Evolutionary conservation across 768 basidiomycete genomes (phyloP).

Genomic region (Gymnopilus junonius): DNA sequence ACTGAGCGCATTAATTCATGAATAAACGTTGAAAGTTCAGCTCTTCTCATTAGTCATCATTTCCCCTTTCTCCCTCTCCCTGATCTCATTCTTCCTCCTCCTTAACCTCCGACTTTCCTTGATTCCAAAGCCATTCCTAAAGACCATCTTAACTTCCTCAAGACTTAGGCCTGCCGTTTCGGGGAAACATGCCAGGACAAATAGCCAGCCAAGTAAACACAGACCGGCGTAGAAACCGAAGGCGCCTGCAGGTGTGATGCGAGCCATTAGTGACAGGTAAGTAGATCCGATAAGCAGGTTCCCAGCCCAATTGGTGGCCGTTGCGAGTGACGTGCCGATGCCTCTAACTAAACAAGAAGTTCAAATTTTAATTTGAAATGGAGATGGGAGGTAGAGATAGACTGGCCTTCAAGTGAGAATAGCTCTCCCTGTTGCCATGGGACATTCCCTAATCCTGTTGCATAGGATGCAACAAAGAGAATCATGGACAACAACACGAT

Average conservation of each 20-base stretch:
- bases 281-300: conserved; percentile 82
- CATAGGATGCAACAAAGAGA: conserved; percentile 82
- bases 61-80: conserved; percentile 30
- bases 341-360: conserved; percentile 60
- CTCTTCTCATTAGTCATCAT: background rate
- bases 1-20: too few species aligned
- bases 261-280: conserved; percentile 77
- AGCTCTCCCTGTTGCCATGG: conserved; percentile 91
- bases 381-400: background rate
- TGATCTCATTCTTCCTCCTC: conserved; percentile 47
- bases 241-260: conserved; percentile 74
- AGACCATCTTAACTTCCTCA: conserved; percentile 69
- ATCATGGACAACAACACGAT: conserved; percentile 83
- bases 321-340: conserved; percentile 74
- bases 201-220: conserved; percentile 71
- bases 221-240: conserved; percentile 80
- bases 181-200: conserved; percentile 73
- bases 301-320: conserved; percentile 78
- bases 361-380: background rate
- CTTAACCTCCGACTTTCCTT: conserved; percentile 56
- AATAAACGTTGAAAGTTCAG: background rate
- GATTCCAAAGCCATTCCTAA: conserved; percentile 68
- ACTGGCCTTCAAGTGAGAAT: conserved; percentile 71
- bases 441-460: conserved; percentile 77
- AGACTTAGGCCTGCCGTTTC: conserved; percentile 78